Evolutionary conservation across 2,329 filamentous ascomycete species (phyloP).

Genomic region (Claviceps sp.): DNA sequence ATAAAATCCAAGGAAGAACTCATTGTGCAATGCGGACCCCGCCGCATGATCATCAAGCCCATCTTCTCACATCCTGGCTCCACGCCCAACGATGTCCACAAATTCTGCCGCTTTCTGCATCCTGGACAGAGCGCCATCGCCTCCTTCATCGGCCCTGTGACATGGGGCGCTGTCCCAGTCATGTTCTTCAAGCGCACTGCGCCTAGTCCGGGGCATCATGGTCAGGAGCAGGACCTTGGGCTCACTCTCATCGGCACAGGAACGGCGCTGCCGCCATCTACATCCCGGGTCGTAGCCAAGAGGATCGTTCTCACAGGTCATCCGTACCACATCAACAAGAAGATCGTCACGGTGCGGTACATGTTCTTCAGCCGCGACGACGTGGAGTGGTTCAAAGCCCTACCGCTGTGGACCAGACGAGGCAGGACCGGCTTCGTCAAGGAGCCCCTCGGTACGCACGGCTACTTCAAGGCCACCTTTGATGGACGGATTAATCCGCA

Average conservation of each 20-base stretch:
- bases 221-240: conserved; percentile 31
- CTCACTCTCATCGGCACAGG: conserved; percentile 74
- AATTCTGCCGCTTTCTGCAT: conserved; percentile 84
- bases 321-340: conserved; percentile 98
- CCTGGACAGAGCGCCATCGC: conserved; percentile 83
- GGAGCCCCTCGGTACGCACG: conserved; percentile 87
- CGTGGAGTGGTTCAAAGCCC: conserved; percentile 92
- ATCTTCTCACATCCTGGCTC: conserved; percentile 81
- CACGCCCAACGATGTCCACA: conserved; percentile 94
- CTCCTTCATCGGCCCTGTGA: conserved; percentile 78
- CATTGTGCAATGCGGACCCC: conserved; percentile 79
- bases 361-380: conserved; percentile 99
- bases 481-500: conserved; percentile 92
- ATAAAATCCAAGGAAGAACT: conserved; percentile 88
- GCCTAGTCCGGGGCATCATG: conserved; percentile 26
- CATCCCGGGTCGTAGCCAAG: conserved; percentile 75
- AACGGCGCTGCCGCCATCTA: conserved; percentile 68
- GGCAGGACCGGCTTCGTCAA: conserved; percentile 86
- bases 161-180: conserved; percentile 83
- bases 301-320: conserved; percentile 88
- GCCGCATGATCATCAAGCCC: conserved; percentile 77
- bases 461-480: conserved; percentile 99
- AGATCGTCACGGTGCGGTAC: conserved; percentile 89
- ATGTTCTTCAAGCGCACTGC: conserved; percentile 65
- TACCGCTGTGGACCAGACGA: conserved; percentile 86